These are phyloP conservation scores for Pseudogymnoascus destructans DNA, from an alignment of 2,329 filamentous ascomycete species.

Conservation along the genomic window DNA sequence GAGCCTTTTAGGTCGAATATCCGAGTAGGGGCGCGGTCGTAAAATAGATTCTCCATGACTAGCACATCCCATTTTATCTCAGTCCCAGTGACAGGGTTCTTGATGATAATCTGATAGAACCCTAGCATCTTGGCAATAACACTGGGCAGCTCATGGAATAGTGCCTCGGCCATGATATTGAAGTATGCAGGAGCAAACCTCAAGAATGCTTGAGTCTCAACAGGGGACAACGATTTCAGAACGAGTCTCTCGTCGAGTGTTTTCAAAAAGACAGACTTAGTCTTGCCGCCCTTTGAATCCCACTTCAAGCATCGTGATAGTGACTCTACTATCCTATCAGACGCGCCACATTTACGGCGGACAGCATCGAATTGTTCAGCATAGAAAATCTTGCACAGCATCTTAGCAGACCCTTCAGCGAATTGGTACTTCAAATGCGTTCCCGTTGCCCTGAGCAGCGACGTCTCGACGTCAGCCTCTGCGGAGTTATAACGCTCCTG, in stretches of 20 bases:
- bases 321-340: slow-evolving; percentile 88
- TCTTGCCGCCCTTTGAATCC: slow-evolving; percentile 97
- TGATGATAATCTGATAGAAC: slow-evolving; percentile 95
- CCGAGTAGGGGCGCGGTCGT: slow-evolving; percentile 78
- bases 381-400: slow-evolving; percentile 97
- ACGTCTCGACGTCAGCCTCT: slow-evolving; percentile 71
- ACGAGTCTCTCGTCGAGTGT: slow-evolving; percentile 91
- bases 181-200: slow-evolving; percentile 96
- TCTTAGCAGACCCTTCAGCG: slow-evolving; percentile 80
- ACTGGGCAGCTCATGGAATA: slow-evolving; percentile 89
- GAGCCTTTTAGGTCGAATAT: slow-evolving; percentile 95
- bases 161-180: slow-evolving; percentile 86
- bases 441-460: slow-evolving; percentile 69
- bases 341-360: slow-evolving; percentile 80
- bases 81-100: slow-evolving; percentile 78
- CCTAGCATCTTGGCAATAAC: slow-evolving; percentile 99
- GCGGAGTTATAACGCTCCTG: slow-evolving; percentile 24
- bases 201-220: slow-evolving; percentile 88
- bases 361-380: slow-evolving; percentile 96
- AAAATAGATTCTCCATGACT: slow-evolving; percentile 96
- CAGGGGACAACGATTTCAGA: slow-evolving; percentile 62
- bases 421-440: slow-evolving; percentile 96
- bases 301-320: slow-evolving; percentile 91
- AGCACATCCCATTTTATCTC: slow-evolving; percentile 92
- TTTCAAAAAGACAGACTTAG: slow-evolving; percentile 93